Percentiles rank a stretch among this genome's conserved stretches.
Conservation (phyloP, 129 eudicot genomes). For the Smallanthus sonchifolius region DNA sequence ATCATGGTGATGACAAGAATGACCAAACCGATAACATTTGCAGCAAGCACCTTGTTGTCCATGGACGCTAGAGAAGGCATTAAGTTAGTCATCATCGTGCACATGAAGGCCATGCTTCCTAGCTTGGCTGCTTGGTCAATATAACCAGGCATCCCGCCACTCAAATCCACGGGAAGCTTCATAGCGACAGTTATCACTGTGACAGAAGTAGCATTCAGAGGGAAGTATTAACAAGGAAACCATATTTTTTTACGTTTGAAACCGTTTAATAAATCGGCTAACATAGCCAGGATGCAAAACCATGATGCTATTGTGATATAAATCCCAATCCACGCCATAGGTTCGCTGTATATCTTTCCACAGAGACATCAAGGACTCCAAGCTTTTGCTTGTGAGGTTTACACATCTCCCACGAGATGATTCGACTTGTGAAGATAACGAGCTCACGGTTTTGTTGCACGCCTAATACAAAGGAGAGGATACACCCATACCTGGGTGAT, state of each 20-base stretch:
- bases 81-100: too few relatives aligned
- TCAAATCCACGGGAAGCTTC: background rate
- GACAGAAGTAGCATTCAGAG: background rate
- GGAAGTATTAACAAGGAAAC: background rate
- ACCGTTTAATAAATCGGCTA: background rate
- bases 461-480: background rate
- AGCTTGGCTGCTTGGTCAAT: too few relatives aligned
- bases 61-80: too few relatives aligned
- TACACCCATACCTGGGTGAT: background rate
- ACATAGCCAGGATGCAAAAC: background rate
- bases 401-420: background rate
- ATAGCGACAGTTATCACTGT: background rate
- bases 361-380: background rate
- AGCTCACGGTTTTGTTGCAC: background rate
- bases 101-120: too few relatives aligned
- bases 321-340: background rate
- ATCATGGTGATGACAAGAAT: too few relatives aligned
- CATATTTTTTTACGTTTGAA: background rate
- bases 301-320: background rate
- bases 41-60: too few relatives aligned
- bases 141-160: background rate
- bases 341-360: background rate
- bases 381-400: background rate
- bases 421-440: background rate
- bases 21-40: too few relatives aligned